A percentile compares a stretch with the other conserved stretches of the same genome.
Evolutionary conservation across 805 yeast genomes (phyloP).

Genomic region (Candida nemodendra): DNA sequence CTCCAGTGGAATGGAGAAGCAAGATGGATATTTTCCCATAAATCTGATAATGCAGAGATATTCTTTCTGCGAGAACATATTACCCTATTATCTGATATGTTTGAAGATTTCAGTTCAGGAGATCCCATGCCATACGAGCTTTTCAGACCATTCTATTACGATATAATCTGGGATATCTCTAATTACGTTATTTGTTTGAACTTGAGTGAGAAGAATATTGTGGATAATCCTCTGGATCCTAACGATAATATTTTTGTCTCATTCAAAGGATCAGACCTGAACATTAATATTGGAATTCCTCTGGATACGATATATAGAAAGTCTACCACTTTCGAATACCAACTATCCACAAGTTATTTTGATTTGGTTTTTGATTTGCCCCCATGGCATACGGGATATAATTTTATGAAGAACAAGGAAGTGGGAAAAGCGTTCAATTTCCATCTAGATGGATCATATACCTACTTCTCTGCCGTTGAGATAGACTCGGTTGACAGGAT

Average conservation of each 20-base stretch:
- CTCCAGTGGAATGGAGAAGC: constrained; percentile 80
- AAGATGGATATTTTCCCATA: constrained; percentile 60
- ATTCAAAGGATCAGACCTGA: constrained; percentile 61
- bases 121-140: constrained; percentile 68
- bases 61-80: constrained; percentile 83
- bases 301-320: constrained; percentile 50
- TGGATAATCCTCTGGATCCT: constrained; percentile 84
- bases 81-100: constrained; percentile 65
- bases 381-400: constrained; percentile 84
- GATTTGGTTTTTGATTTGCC: constrained; percentile 73
- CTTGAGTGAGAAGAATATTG: constrained; percentile 83
- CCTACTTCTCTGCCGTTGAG: constrained; percentile 56
- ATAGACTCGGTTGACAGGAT: constrained; percentile 69
- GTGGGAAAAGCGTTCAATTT: constrained; percentile 71
- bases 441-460: constrained; percentile 61
- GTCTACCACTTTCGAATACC: constrained; percentile 50
- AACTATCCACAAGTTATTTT: constrained; percentile 54
- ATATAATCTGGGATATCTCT: constrained; percentile 55
- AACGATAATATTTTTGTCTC: constrained; percentile 76
- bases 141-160: constrained; percentile 70
- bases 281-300: constrained; percentile 55
- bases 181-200: constrained; percentile 66
- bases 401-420: constrained; percentile 59
- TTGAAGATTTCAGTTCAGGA: constrained; percentile 76
- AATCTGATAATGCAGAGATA: constrained; percentile 50